Percentiles rank a stretch among this genome's conserved stretches.
phyloP scores from a whole-genome alignment of 2,329 filamentous ascomycete genomes.

The Pseudovirgaria hyperparasitica region DNA sequence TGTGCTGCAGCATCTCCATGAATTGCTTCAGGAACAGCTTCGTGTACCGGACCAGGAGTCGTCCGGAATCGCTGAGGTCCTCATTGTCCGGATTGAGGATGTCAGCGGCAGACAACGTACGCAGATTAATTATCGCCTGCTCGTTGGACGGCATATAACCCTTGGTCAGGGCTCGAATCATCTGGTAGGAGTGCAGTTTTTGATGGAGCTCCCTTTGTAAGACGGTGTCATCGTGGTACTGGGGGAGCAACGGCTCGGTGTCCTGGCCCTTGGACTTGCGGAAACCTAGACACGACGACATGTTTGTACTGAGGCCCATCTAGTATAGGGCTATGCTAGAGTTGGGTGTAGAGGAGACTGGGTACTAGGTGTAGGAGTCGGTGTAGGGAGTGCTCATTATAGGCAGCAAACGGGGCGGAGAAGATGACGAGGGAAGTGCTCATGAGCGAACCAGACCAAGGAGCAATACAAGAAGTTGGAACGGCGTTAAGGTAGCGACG shows the following conservation, averaged over 20 bases:
- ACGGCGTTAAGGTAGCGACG: too few species aligned
- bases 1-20: constrained; percentile 69
- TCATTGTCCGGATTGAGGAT: constrained; percentile 62
- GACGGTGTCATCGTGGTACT: constrained; percentile 68
- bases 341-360: neutral
- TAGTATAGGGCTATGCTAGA: neutral
- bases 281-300: constrained; percentile 55
- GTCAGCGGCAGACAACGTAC: constrained; percentile 65
- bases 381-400: neutral
- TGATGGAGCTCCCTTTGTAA: constrained; percentile 68
- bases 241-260: constrained; percentile 67
- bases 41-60: constrained; percentile 56
- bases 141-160: constrained; percentile 91
- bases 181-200: constrained; percentile 89
- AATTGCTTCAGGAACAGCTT: constrained; percentile 67
- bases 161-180: constrained; percentile 66
- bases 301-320: too few species aligned
- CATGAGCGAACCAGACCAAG: too few species aligned
- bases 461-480: too few species aligned
- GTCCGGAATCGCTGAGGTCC: constrained; percentile 66
- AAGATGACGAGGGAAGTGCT: too few species aligned
- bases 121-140: constrained; percentile 66
- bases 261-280: constrained; percentile 45
- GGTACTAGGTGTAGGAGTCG: constrained; percentile 1
- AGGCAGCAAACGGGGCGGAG: too few species aligned